phyloP scores from a whole-genome alignment of 164 flowering plant genomes.

The Saururus chinensis region DNA sequence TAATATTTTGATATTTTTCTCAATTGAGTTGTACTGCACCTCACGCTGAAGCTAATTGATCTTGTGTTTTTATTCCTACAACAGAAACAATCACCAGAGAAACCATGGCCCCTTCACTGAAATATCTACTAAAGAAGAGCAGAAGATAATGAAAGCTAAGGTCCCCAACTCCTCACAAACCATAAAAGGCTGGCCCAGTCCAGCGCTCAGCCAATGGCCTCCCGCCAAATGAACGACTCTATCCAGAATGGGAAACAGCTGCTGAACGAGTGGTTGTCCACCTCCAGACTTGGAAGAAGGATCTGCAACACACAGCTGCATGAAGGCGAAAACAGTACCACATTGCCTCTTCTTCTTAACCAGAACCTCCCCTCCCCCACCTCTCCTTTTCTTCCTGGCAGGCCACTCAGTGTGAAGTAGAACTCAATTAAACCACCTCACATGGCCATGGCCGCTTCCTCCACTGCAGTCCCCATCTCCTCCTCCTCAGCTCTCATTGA shows the following conservation, averaged over 20 bases:
- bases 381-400: too few species aligned
- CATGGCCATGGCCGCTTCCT: conserved; percentile 26
- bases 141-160: background rate
- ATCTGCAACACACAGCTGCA: background rate
- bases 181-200: background rate
- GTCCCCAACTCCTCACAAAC: background rate
- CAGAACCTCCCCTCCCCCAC: background rate
- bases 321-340: too few species aligned
- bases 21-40: too few species aligned
- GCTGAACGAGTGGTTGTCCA: conserved; percentile 17
- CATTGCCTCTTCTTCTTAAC: background rate
- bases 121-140: background rate
- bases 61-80: too few species aligned
- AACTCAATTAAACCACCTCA: background rate
- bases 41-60: too few species aligned
- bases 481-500: conserved; percentile 48
- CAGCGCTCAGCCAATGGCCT: conserved; percentile 6
- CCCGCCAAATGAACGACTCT: conserved; percentile 6
- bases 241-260: conserved; percentile 9
- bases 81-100: background rate
- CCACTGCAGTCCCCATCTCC: conserved; percentile 37
- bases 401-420: background rate
- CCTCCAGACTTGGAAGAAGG: conserved; percentile 2
- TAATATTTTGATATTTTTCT: too few species aligned
- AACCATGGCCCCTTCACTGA: background rate